Conservation (phyloP, 2,329 filamentous ascomycete genomes). For the Nemania sp. region DNA sequence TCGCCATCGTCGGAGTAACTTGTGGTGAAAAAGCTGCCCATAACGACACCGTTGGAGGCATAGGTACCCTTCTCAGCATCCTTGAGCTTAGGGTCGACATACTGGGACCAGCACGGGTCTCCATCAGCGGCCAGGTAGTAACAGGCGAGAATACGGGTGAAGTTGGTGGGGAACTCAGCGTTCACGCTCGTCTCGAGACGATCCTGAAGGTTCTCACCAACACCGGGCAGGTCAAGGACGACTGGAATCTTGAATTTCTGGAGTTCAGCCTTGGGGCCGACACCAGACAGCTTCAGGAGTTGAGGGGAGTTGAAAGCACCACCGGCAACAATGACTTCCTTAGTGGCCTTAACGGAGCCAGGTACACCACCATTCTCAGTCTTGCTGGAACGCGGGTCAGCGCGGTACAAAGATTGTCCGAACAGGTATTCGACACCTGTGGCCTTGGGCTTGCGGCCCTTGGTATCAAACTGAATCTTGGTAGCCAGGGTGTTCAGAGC, state of each 20-base stretch:
- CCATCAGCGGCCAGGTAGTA: conserved; percentile 41
- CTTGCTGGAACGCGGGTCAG: conserved; percentile 43
- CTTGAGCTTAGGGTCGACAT: conserved; percentile 26
- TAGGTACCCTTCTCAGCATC: conserved; percentile 40
- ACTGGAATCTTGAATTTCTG: conserved; percentile 45
- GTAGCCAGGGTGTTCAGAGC: conserved; percentile 53
- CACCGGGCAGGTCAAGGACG: conserved; percentile 57
- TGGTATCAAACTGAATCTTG: conserved; percentile 50
- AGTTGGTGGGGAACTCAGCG: conserved; percentile 47
- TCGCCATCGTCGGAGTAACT: conserved; percentile 34
- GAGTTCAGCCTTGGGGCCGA: conserved; percentile 48
- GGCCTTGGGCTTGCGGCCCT: conserved; percentile 46
- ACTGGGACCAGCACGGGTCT: conserved; percentile 41
- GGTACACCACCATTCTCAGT: conserved; percentile 34
- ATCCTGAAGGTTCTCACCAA: conserved; percentile 63
- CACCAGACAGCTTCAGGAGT: conserved; percentile 54
- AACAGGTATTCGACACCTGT: conserved; percentile 55
- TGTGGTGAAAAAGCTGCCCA: conserved; percentile 38
- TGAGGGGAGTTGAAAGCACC: conserved; percentile 60
- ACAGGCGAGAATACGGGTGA: conserved; percentile 44
- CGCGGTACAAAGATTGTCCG: conserved; percentile 52
- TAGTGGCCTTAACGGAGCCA: conserved; percentile 45
- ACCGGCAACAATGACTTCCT: conserved; percentile 55
- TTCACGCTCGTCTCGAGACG: conserved; percentile 54
- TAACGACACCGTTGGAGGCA: conserved; percentile 43